Evolutionary conservation across 2,329 filamentous ascomycete genomes (phyloP), one percentile per base, ranked within the genome.

Genomic region (Cytospora chrysosperma): DNA sequence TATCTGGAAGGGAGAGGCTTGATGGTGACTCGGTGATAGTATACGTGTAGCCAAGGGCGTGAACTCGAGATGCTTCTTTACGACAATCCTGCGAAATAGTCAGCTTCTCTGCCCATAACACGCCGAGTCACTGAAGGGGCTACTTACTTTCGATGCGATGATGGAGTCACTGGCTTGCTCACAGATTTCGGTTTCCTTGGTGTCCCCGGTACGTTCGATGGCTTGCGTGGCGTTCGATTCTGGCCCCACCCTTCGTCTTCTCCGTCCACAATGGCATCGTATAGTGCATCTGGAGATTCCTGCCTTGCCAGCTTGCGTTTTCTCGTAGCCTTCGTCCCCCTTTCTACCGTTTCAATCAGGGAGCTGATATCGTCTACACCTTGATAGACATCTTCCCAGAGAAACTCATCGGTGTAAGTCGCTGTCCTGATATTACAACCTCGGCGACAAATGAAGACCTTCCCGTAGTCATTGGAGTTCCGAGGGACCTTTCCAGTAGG

Each of bases 11-110:
- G 95, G 95, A 0, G 95, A 96, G 2, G 89, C 87, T 51, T 92
- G 85, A 62, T 90, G 83, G 68, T 90, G 86, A 37, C 84, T 84
- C 5, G 91, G 90, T 1, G 92, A 92, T 4, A 99, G 83, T 24
- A 90, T 84, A 47, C 95, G 89, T 17, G 92, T 97, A 8, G 92
- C 93, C n/a, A 99, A 79, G 0, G 95, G 95, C 0, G 95, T 99
- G 71, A 98, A 98, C 72, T 97, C 93, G 40, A 99, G 85, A 6
- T 92, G 90, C 71, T 93, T 97, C 74, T 96, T 96, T 50, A 94
- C 79, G 47, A 91, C 77, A 47, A 92, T 87, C 66, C 82, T 81
- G 61, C 63, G 59, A 28, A 0, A 64, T 56, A 24, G 43, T 72
- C n/a, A 65, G 69, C n/a, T 65, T 2, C 69, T 26, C 71, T 67